Evolutionary conservation across 495 filamentous ascomycete species (phyloP).

Genomic region (Penicillium arizonense): DNA sequence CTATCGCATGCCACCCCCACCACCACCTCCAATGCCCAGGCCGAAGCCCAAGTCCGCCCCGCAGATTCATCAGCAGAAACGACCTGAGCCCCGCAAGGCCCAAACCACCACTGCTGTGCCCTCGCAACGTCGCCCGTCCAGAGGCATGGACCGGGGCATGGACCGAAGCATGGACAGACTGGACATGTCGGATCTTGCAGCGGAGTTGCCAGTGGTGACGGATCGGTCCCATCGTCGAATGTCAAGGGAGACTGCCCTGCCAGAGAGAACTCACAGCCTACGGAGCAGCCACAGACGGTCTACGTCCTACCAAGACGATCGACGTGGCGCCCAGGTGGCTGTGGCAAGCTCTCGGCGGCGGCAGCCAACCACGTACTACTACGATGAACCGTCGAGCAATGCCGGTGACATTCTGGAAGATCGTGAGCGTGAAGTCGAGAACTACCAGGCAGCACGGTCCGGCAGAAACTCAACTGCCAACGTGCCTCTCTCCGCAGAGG

Average conservation of each 20-base stretch:
- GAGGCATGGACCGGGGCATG: conserved; percentile 2
- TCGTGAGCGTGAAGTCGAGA: conserved; percentile 31
- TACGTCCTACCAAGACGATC: conserved; percentile 32
- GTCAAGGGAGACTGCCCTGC: conserved; percentile 28
- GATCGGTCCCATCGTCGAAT: conserved; percentile 27
- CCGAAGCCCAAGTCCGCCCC: conserved; percentile 28
- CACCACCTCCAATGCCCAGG: conserved; percentile 35
- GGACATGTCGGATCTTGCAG: conserved; percentile 33
- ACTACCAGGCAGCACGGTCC: conserved; percentile 38
- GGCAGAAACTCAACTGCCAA: conserved; percentile 20
- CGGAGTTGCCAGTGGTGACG: conserved; percentile 25
- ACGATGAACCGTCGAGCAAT: conserved; percentile 18
- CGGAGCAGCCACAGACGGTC: conserved; percentile 26
- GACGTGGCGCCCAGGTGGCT: conserved; percentile 29
- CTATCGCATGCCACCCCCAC: conserved; percentile 42
- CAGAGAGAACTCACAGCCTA: conserved; percentile 36
- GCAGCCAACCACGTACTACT: conserved; percentile 31
- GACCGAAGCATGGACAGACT: conserved; percentile 12
- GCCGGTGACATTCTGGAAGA: conserved; percentile 20
- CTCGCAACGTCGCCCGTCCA: conserved; percentile 32
- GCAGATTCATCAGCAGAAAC: conserved; percentile 36
- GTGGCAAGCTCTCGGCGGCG: conserved; percentile 37
- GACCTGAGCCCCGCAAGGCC: conserved; percentile 24
- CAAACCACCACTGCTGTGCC: conserved; percentile 24
- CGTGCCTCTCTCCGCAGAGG: conserved; percentile 36